These are phyloP conservation scores for Hericium alpestre DNA, from an alignment of 768 basidiomycete species.

Conservation along the genomic window DNA sequence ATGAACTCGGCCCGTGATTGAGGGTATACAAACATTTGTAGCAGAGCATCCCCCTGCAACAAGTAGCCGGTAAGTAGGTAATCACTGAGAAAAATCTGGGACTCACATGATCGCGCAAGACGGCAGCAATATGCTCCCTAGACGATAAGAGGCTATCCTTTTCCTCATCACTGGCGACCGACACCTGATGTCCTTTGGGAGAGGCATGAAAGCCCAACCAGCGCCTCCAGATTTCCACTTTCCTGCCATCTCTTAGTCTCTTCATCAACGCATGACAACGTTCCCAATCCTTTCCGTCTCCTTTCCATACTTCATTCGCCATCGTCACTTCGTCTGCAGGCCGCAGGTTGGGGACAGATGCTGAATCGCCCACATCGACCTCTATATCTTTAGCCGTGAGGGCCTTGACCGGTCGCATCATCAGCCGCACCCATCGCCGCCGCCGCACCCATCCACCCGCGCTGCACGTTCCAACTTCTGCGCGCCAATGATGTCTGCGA, in stretches of 20 bases:
- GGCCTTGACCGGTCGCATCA: constrained; percentile 54
- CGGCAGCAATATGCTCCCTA: constrained; percentile 32
- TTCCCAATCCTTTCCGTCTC: constrained; percentile 50
- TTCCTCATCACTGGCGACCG: not conserved
- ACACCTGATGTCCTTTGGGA: not conserved
- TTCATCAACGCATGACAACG: constrained; percentile 44
- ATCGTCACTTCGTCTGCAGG: not conserved
- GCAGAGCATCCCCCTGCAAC: constrained; percentile 41
- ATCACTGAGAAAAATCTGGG: not conserved
- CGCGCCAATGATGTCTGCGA: constrained; percentile 53
- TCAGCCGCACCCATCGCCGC: constrained; percentile 74
- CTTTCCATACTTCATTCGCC: constrained; percentile 36
- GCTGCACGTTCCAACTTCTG: constrained; percentile 47
- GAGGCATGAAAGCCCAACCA: constrained; percentile 37
- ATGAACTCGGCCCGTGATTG: constrained; percentile 64
- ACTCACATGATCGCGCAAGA: constrained; percentile 54
- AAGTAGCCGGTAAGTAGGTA: too few species aligned
- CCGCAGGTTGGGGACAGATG: not conserved
- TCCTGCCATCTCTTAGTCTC: constrained; percentile 54
- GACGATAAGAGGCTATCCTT: constrained; percentile 11
- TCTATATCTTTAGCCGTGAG: not conserved
- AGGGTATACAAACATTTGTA: constrained; percentile 58
- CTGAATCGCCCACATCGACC: not conserved
- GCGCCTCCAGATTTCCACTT: constrained; percentile 62
- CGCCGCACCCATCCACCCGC: constrained; percentile 68